These are phyloP conservation scores for Neospermospora avenae DNA, from an alignment of 2,329 filamentous ascomycete genomes.

Conservation along the genomic window DNA sequence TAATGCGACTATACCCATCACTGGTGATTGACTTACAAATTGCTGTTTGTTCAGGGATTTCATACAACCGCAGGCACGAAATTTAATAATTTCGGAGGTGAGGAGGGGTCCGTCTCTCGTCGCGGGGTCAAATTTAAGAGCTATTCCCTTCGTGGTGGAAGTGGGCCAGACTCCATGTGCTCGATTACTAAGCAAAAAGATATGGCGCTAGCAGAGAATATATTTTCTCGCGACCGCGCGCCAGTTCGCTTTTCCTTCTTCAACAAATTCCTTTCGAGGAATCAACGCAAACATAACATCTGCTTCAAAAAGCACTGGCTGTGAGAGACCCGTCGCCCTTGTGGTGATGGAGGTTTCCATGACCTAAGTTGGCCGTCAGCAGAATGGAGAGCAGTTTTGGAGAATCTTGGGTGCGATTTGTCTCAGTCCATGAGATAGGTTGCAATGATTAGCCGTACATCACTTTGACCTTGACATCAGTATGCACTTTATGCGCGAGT, in stretches of 20 bases:
- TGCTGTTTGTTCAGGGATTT: background rate
- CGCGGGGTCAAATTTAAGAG: background rate
- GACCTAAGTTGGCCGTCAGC: conserved; percentile 33
- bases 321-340: conserved; percentile 32
- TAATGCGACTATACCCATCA: background rate
- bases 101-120: background rate
- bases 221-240: background rate
- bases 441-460: conserved; percentile 36
- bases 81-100: background rate
- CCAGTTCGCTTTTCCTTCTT: background rate
- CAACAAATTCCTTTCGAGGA: conserved; percentile 7
- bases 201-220: background rate
- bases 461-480: background rate
- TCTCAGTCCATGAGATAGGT: conserved; percentile 28
- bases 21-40: background rate
- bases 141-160: background rate
- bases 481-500: background rate
- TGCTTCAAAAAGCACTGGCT: conserved; percentile 33
- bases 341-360: conserved; percentile 33
- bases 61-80: background rate
- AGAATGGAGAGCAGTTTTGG: conserved; percentile 33
- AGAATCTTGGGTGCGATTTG: conserved; percentile 35
- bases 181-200: background rate
- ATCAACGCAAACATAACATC: conserved; percentile 16
- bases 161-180: background rate